A percentile compares a stretch with the other conserved stretches of the same genome.
Evolutionary conservation across 179 eudicot species (phyloP).

Genomic region (Silene coronaria): DNA sequence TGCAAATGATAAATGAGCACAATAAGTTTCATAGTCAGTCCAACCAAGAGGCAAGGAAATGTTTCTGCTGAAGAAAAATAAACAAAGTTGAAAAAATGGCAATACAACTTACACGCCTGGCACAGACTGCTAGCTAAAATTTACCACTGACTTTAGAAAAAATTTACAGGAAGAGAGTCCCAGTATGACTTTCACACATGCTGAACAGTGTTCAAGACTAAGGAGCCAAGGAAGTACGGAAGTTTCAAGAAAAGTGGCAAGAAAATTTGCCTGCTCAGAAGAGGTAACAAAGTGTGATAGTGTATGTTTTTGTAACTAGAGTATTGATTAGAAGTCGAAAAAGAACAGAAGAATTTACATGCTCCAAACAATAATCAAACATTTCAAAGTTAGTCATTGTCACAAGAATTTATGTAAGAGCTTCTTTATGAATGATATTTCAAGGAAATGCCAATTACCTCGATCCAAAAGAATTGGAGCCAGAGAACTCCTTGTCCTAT

Average conservation of each 20-base stretch:
- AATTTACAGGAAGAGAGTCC: conserved; percentile 20
- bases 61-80: not conserved
- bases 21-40: not conserved
- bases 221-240: not conserved
- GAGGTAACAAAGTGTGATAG: conserved; percentile 23
- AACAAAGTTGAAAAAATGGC: not conserved
- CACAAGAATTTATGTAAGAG: not conserved
- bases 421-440: not conserved
- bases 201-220: conserved; percentile 10
- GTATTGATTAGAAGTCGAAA: conserved; percentile 4
- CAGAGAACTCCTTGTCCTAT: not conserved
- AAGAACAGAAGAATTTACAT: not conserved
- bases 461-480: not conserved
- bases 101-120: not conserved
- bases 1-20: not conserved
- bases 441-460: not conserved
- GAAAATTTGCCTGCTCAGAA: conserved; percentile 11
- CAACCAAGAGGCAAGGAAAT: not conserved
- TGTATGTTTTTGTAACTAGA: conserved; percentile 19
- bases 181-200: not conserved
- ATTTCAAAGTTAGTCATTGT: not conserved
- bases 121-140: not conserved
- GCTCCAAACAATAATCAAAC: not conserved
- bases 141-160: conserved; percentile 5
- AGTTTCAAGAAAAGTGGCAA: not conserved